These are phyloP conservation scores for Cyclotella choctawhatcheeana DNA, from an alignment of 108 stramenopile genomes.

Conservation along the genomic window DNA sequence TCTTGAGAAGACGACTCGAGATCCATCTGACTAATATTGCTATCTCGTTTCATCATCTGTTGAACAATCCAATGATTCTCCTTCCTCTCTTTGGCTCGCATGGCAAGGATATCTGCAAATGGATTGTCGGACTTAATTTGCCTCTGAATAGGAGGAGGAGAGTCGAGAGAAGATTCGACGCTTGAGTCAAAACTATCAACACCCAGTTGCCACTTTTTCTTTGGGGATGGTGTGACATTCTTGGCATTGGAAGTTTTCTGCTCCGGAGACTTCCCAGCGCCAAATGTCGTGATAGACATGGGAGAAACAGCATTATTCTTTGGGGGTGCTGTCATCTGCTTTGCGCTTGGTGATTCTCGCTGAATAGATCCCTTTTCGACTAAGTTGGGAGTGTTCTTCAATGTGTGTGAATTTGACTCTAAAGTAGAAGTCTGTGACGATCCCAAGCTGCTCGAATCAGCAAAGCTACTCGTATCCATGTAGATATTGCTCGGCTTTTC, in stretches of 20 bases:
- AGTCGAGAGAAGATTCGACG: not conserved
- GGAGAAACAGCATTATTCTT: not conserved
- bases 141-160: not conserved
- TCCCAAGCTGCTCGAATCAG: too few relatives aligned
- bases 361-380: too few relatives aligned
- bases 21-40: slow-evolving; percentile 1
- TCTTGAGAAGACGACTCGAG: slow-evolving; percentile 20
- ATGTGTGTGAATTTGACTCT: too few relatives aligned
- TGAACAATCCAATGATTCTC: not conserved
- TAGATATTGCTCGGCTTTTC: too few relatives aligned
- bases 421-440: too few relatives aligned
- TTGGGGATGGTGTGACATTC: not conserved
- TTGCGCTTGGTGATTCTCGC: too few relatives aligned
- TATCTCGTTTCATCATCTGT: not conserved
- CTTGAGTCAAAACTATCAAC: slow-evolving; percentile 7
- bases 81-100: slow-evolving; percentile 12
- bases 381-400: too few relatives aligned
- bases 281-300: not conserved
- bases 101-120: slow-evolving; percentile 23
- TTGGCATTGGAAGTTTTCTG: not conserved
- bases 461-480: too few relatives aligned
- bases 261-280: too few relatives aligned
- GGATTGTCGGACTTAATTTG: slow-evolving; percentile 3
- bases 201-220: not conserved
- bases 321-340: too few relatives aligned